Conservation (phyloP, 176 grass and related monocot genomes). For the Cenchrus fungigraminus region DNA sequence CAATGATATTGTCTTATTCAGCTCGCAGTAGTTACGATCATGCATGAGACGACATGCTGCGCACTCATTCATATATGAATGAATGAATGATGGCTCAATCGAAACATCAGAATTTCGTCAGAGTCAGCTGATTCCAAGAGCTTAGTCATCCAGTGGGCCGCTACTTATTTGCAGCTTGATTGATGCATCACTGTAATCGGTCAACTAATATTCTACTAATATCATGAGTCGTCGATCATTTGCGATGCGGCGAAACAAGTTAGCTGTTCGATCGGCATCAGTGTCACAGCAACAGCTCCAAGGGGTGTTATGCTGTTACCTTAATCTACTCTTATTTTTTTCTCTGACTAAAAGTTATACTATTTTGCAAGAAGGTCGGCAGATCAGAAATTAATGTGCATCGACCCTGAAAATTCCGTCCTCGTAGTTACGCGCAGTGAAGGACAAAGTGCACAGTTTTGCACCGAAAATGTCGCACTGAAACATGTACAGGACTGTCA, state of each 20-base stretch:
- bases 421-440: conserved; percentile 1
- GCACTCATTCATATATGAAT: conserved; percentile 11
- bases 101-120: background rate
- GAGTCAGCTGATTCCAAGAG: conserved; percentile 21
- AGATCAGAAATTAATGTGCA: background rate
- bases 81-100: background rate
- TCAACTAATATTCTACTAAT: conserved; percentile 32
- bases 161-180: conserved; percentile 10
- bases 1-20: conserved; percentile 14
- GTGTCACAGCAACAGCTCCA: background rate
- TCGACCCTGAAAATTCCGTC: background rate
- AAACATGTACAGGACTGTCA: conserved; percentile 1
- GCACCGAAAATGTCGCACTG: conserved; percentile 35
- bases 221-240: conserved; percentile 6
- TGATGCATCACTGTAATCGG: conserved; percentile 13
- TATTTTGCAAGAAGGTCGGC: conserved; percentile 31
- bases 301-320: background rate
- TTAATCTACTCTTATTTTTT: background rate
- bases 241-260: conserved; percentile 29
- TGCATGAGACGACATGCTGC: conserved; percentile 31
- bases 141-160: conserved; percentile 5
- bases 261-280: background rate
- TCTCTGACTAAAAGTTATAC: background rate
- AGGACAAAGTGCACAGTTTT: background rate
- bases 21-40: conserved; percentile 2